Percentiles rank a stretch among this genome's conserved stretches.
phyloP scores from a whole-genome alignment of 208 protist species.

The Acanthamoeba sp. region DNA sequence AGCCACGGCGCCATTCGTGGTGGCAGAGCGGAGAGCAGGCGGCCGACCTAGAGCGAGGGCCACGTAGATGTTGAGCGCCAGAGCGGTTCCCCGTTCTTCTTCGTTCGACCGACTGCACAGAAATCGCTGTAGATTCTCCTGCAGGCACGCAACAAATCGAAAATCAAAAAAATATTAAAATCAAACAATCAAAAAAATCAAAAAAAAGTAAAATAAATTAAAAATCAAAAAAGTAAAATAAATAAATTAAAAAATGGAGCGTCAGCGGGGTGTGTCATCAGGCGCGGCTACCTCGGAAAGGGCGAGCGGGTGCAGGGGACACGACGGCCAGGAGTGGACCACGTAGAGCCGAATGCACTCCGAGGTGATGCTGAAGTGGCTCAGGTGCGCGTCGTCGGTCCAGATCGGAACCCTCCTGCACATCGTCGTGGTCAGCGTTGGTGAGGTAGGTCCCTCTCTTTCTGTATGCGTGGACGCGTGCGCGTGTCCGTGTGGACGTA shows the following conservation, averaged over 20 bases:
- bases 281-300: background rate
- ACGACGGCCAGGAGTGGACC: background rate
- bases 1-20: background rate
- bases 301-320: background rate
- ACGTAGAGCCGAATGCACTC: constrained; percentile 33
- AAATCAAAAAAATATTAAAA: background rate
- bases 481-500: background rate
- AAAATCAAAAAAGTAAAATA: background rate
- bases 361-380: background rate
- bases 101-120: background rate
- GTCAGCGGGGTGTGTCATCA: background rate
- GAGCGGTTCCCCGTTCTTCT: background rate
- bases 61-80: constrained; percentile 21
- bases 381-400: background rate
- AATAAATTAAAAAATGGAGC: no score
- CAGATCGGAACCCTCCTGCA: background rate
- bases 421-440: no score
- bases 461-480: background rate
- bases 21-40: background rate
- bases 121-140: background rate
- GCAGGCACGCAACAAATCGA: background rate
- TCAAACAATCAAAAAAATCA: background rate
- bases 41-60: background rate
- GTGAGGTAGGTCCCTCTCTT: background rate
- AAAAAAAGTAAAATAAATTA: background rate